Evolutionary conservation across 106 monocot genomes (phyloP).

Genomic region (Allium cepa): DNA sequence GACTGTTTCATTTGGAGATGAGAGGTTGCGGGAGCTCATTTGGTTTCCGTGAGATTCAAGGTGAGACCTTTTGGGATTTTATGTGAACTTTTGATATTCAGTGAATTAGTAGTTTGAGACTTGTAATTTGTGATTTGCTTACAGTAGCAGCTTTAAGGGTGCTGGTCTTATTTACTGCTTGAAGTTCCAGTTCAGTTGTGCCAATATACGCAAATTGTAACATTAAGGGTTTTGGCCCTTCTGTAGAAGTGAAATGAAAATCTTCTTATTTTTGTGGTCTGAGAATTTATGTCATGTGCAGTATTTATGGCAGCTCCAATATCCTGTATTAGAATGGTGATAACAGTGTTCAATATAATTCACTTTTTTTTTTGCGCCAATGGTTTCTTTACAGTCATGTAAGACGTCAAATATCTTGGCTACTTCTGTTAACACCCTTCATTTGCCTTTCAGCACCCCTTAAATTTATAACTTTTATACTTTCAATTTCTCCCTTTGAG

Average conservation of each 20-base stretch:
- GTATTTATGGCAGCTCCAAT: neutral
- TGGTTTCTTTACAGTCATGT: neutral
- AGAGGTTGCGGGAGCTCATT: neutral
- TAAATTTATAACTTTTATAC: too few species aligned
- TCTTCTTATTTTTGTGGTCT: neutral
- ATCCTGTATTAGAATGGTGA: neutral
- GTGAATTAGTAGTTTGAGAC: neutral
- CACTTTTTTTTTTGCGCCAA: neutral
- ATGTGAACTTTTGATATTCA: neutral
- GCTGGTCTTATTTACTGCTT: neutral
- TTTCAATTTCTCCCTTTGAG: too few species aligned
- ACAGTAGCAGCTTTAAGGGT: neutral
- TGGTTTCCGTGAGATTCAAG: slow-evolving; percentile 2
- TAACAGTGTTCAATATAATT: neutral
- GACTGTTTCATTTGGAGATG: neutral
- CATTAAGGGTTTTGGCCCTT: neutral
- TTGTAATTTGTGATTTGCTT: neutral
- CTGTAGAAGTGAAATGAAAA: neutral
- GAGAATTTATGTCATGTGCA: neutral
- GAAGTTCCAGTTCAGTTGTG: neutral
- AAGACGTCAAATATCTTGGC: neutral
- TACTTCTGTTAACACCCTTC: too few species aligned
- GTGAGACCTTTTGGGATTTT: neutral
- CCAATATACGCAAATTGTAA: neutral
- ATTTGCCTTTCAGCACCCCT: too few species aligned